Conservation (phyloP, 1,284 basidiomycete genomes). For the Rhodotorula sp. region DNA sequence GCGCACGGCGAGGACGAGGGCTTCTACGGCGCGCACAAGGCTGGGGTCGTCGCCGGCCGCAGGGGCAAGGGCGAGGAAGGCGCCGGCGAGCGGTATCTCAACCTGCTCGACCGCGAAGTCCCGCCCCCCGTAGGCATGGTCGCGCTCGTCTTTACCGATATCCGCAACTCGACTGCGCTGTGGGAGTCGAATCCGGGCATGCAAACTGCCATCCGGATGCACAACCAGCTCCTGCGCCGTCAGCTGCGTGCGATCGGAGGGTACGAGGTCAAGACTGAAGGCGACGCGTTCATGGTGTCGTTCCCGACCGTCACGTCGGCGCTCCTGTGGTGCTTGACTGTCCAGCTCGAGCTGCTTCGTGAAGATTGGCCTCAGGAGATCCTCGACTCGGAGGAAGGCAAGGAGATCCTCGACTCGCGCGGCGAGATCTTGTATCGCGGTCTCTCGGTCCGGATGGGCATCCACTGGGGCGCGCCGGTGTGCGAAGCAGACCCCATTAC, state of each 20-base stretch:
- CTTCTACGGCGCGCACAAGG: slow-evolving; percentile 42
- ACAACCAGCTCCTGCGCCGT: slow-evolving; percentile 83
- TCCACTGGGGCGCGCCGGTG: slow-evolving; percentile 87
- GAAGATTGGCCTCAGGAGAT: slow-evolving; percentile 93
- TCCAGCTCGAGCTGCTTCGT: slow-evolving; percentile 81
- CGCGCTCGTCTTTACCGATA: slow-evolving; percentile 96
- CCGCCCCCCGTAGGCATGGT: slow-evolving; percentile 83
- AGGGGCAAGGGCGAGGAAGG: slow-evolving; percentile 26
- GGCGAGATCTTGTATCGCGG: slow-evolving; percentile 79
- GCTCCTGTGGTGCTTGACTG: slow-evolving; percentile 85
- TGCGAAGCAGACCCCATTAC: slow-evolving; percentile 95
- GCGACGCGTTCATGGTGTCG: slow-evolving; percentile 98
- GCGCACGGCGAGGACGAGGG: slow-evolving; percentile 43
- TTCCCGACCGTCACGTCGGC: slow-evolving; percentile 87
- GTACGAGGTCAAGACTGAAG: slow-evolving; percentile 99
- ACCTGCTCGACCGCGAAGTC: slow-evolving; percentile 73
- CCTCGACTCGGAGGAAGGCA: slow-evolving; percentile 87
- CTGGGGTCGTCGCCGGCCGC: slow-evolving; percentile 4
- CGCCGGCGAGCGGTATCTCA: slow-evolving; percentile 52
- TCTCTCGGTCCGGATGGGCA: slow-evolving; percentile 93
- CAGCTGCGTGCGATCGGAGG: slow-evolving; percentile 88
- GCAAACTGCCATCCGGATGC: slow-evolving; percentile 89
- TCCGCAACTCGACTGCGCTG: slow-evolving; percentile 91
- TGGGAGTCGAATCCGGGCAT: slow-evolving; percentile 98
- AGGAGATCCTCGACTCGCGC: slow-evolving; percentile 68